phyloP scores from a whole-genome alignment of 257 asterid species.

The Solanum paucissectum region DNA sequence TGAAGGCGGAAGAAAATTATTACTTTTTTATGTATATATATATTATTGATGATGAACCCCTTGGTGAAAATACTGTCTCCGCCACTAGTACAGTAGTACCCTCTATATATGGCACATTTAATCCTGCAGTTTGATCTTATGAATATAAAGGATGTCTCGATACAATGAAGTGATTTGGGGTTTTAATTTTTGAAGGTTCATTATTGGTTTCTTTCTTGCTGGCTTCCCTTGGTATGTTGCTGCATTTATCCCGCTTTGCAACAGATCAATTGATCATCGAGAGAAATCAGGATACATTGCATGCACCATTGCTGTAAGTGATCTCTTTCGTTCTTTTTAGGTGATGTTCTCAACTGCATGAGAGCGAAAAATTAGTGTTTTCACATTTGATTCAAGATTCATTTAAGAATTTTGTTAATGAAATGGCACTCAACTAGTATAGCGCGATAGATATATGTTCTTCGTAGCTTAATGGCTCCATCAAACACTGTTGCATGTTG shows the following conservation, averaged over 20 bases:
- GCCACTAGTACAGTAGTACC: neutral
- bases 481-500: neutral
- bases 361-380: neutral
- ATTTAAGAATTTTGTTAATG: neutral
- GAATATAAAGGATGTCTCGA: neutral
- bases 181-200: conserved; percentile 40
- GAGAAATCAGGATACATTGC: conserved; percentile 85
- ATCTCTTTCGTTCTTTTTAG: neutral
- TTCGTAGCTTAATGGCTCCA: neutral
- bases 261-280: conserved; percentile 58
- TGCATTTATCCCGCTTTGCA: conserved; percentile 44
- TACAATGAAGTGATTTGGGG: neutral
- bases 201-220: conserved; percentile 71
- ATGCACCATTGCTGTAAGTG: conserved; percentile 67
- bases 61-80: neutral
- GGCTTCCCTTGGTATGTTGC: conserved; percentile 84
- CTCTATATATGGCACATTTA: neutral
- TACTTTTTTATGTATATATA: too few species aligned
- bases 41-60: neutral
- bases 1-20: neutral
- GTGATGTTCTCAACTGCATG: neutral
- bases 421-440: neutral
- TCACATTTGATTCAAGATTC: neutral
- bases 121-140: neutral
- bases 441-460: neutral